A percentile compares a stretch with the other conserved stretches of the same genome.
These are phyloP conservation scores for Apium graveolens DNA, from an alignment of 129 eudicot genomes.

Conservation along the genomic window DNA sequence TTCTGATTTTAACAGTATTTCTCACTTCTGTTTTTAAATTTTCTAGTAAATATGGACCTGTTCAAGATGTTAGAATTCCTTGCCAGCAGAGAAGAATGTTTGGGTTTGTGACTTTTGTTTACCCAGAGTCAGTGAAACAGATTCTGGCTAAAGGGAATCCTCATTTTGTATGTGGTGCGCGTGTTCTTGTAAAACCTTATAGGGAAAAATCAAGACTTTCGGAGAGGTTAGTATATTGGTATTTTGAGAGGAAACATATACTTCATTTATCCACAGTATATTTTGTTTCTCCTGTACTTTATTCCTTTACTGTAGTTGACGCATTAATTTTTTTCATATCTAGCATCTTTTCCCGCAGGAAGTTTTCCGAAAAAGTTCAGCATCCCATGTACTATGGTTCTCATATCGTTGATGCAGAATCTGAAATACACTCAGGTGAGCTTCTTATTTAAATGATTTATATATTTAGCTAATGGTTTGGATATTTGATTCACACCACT, in stretches of 20 bases:
- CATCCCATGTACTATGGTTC: conserved; percentile 30
- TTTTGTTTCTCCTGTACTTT: neutral
- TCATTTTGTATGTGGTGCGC: conserved; percentile 84
- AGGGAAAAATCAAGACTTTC: conserved; percentile 58
- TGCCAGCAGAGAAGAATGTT: conserved; percentile 87
- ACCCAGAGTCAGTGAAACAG: conserved; percentile 58
- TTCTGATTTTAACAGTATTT: neutral
- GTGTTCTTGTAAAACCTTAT: conserved; percentile 91
- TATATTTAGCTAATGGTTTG: neutral
- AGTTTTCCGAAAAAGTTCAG: conserved; percentile 32
- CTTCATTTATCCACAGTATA: neutral
- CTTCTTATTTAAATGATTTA: neutral
- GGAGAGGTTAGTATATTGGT: conserved; percentile 33
- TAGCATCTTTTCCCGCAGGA: conserved; percentile 29
- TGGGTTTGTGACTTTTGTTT: conserved; percentile 80
- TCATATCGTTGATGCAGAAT: conserved; percentile 31
- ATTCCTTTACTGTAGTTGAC: neutral
- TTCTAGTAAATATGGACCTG: conserved; percentile 61
- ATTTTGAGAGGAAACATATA: neutral
- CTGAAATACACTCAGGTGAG: conserved; percentile 42
- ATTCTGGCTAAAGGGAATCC: conserved; percentile 65
- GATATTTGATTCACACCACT: neutral
- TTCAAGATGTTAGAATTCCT: conserved; percentile 91
- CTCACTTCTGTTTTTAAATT: neutral
- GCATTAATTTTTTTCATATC: neutral